Base-by-base conservation (phyloP, 2,329 filamentous ascomycete genomes). In the Eutypella sp. region DNA sequence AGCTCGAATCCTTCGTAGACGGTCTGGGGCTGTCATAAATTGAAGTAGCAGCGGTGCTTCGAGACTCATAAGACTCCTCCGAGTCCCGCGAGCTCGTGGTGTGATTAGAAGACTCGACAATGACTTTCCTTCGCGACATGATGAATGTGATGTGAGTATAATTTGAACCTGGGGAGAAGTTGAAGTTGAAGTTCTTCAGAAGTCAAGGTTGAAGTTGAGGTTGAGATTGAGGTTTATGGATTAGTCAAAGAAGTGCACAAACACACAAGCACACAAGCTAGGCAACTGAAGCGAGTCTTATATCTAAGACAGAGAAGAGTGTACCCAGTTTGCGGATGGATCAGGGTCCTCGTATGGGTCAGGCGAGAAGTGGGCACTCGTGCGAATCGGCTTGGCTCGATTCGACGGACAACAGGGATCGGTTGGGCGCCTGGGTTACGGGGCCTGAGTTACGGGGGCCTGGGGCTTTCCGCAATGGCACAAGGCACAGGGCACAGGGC, bases 11-110 rank as follows among this genome's bases (percentile, higher is more conserved):
- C 57, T 71, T 63, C 54, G 67, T 55, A 41, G 70, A 67, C 47
- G 69, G 60, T 48, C 61, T 53, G 2, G 69, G 65, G 49, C 68
- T 72, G 39, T 67, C 66, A 48, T 68, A 66, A 27, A 71, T 49
- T 22, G 74, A 76, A 1, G 72, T 75, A 7, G 70, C 69, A 11
- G 71, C 68, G 22, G 74, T 76, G 53, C 71, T 75, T 42, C 65
- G 63, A 9, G 73, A 75, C 41, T 66, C 64, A 49, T 71, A 71
- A 16, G 71, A 73, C 37, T 73, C 70, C 42, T 63, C 64, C 13
- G 69, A 73, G 48, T 64, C 64, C 40, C 62, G 63, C 48, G 67
- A 68, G 45, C 64, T 67, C 47, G 67, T 63, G 42, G 62, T 63
- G 53, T 64, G 62, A 47, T 60, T 65, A 33, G 67, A 69, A 47